Evolutionary conservation across 805 yeast genomes (phyloP).

Genomic region (Yarrowia sp.): DNA sequence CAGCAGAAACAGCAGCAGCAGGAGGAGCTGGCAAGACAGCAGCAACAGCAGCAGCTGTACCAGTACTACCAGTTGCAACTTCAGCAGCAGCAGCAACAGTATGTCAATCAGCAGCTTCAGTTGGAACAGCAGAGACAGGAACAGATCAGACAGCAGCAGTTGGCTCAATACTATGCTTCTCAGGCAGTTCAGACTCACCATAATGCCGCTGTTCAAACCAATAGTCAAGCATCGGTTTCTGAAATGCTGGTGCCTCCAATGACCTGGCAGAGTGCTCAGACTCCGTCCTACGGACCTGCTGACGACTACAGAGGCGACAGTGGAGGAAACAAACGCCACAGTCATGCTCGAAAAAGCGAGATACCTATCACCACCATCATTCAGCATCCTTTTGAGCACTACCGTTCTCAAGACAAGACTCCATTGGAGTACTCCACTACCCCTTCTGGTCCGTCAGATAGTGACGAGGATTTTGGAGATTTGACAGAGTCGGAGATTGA

Average conservation of each 20-base stretch:
- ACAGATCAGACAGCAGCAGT: not conserved
- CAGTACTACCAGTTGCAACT: constrained; percentile 1
- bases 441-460: constrained; percentile 2
- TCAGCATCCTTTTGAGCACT: constrained; percentile 8
- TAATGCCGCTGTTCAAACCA: too few relatives aligned
- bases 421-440: not conserved
- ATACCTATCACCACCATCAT: not conserved
- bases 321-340: too few relatives aligned
- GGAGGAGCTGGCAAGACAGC: not conserved
- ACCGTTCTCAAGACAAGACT: not conserved
- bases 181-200: not conserved
- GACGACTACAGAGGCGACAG: constrained; percentile 5
- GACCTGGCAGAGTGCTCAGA: not conserved
- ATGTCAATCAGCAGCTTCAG: not conserved
- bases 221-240: not conserved
- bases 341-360: not conserved
- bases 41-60: constrained; percentile 2
- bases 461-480: constrained; percentile 9
- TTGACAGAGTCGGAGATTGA: not conserved
- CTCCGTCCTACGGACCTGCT: not conserved
- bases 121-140: not conserved
- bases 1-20: not conserved
- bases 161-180: not conserved
- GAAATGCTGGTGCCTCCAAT: constrained; percentile 12
- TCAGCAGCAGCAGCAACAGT: not conserved